Evolutionary conservation across 129 eudicot species (phyloP).

Genomic region (Silybum marianum): DNA sequence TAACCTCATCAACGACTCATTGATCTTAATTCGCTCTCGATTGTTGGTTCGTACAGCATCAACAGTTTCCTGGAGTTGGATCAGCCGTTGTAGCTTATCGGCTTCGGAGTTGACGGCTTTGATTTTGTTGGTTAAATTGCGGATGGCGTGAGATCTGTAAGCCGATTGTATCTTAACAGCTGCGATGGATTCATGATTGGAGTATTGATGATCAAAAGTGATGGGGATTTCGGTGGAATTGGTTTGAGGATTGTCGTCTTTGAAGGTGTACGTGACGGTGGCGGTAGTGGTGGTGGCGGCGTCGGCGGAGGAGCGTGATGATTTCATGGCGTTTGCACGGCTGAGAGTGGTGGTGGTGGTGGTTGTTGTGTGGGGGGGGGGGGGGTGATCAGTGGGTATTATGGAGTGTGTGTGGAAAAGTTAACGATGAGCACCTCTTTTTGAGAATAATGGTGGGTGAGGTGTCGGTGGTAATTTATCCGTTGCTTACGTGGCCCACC

Average conservation of each 20-base stretch:
- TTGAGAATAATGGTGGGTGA: not conserved
- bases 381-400: not conserved
- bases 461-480: not conserved
- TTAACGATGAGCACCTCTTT: not conserved
- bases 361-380: no score
- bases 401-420: not conserved
- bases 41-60: constrained; percentile 64
- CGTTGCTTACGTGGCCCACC: constrained; percentile 3
- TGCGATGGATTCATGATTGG: constrained; percentile 38
- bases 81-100: constrained; percentile 53
- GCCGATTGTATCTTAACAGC: constrained; percentile 81
- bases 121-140: constrained; percentile 56
- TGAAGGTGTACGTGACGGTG: constrained; percentile 35
- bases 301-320: constrained; percentile 8
- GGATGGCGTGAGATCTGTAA: constrained; percentile 57
- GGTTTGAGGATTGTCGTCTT: constrained; percentile 26
- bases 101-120: constrained; percentile 56
- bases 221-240: constrained; percentile 45
- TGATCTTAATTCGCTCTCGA: constrained; percentile 58
- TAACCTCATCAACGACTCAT: constrained; percentile 72
- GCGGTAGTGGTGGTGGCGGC: constrained; percentile 28
- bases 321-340: constrained; percentile 4
- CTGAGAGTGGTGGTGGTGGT: not conserved
- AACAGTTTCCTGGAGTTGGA: constrained; percentile 88
- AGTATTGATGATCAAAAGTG: constrained; percentile 31